These are phyloP conservation scores for Calocybe gambosa DNA, from an alignment of 1,284 basidiomycete species.

Conservation along the genomic window DNA sequence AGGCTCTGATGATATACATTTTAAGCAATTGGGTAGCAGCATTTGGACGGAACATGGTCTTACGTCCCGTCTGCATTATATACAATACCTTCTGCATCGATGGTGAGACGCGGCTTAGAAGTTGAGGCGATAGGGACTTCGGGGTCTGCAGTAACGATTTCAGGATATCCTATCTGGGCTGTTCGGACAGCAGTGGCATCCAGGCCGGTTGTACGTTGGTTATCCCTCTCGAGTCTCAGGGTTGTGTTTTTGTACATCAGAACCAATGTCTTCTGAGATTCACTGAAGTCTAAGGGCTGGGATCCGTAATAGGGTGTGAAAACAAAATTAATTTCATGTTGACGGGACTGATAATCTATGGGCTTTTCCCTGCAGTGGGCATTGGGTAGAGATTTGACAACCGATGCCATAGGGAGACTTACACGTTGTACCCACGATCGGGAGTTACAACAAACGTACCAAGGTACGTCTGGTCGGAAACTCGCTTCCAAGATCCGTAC, in stretches of 20 bases:
- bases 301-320: constrained; percentile 51
- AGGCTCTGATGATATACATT: constrained; percentile 32
- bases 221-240: constrained; percentile 48
- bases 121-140: constrained; percentile 43
- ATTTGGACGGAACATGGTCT: constrained; percentile 16
- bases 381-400: constrained; percentile 27
- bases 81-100: constrained; percentile 61
- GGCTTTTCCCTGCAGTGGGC: constrained; percentile 28
- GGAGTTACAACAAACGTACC: constrained; percentile 47
- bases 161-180: constrained; percentile 29
- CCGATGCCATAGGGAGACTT: background rate
- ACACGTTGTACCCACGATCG: constrained; percentile 50
- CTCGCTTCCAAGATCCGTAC: constrained; percentile 24
- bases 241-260: constrained; percentile 48
- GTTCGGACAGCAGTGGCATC: constrained; percentile 46
- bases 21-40: background rate
- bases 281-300: constrained; percentile 40
- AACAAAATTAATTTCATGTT: constrained; percentile 45
- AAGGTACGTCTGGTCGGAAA: constrained; percentile 14
- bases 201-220: constrained; percentile 52
- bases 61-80: constrained; percentile 53
- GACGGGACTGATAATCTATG: constrained; percentile 14
- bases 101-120: constrained; percentile 39
- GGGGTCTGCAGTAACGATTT: constrained; percentile 26
- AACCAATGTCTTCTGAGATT: constrained; percentile 47